Conservation (phyloP, 768 basidiomycete species). For the Leccinellum albellum region DNA sequence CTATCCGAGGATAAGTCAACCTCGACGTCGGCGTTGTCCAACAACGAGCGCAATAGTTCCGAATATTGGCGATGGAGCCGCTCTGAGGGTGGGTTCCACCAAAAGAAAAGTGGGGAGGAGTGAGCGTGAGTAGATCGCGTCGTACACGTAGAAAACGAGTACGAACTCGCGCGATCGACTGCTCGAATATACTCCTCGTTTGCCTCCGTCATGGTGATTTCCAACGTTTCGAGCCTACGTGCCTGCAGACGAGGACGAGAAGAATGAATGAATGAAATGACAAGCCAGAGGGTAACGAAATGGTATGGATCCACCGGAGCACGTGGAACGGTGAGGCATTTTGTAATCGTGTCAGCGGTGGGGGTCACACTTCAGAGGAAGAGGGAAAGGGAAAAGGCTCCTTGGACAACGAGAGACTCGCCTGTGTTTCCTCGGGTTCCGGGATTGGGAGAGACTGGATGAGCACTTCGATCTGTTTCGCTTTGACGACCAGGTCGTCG, state of each 20-base stretch:
- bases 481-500: conserved; percentile 76
- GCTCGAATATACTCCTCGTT: conserved; percentile 76
- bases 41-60: conserved; percentile 53
- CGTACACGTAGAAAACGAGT: not conserved
- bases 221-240: conserved; percentile 58
- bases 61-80: conserved; percentile 58
- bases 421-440: conserved; percentile 77
- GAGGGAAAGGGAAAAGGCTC: no score
- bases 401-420: not conserved
- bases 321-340: not conserved
- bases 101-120: not conserved
- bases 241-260: conserved; percentile 39
- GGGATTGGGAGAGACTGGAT: conserved; percentile 77
- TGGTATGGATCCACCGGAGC: not conserved
- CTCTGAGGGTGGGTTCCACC: conserved; percentile 35
- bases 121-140: not conserved
- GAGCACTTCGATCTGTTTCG: conserved; percentile 84
- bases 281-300: not conserved
- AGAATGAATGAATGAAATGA: no score
- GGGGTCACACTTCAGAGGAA: not conserved
- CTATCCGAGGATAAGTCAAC: conserved; percentile 16
- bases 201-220: conserved; percentile 65
- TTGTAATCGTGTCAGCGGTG: not conserved
- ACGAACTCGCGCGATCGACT: conserved; percentile 74
- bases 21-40: conserved; percentile 48